phyloP scores from a whole-genome alignment of 176 grass and related monocot species.

The Ensete ventricosum region DNA sequence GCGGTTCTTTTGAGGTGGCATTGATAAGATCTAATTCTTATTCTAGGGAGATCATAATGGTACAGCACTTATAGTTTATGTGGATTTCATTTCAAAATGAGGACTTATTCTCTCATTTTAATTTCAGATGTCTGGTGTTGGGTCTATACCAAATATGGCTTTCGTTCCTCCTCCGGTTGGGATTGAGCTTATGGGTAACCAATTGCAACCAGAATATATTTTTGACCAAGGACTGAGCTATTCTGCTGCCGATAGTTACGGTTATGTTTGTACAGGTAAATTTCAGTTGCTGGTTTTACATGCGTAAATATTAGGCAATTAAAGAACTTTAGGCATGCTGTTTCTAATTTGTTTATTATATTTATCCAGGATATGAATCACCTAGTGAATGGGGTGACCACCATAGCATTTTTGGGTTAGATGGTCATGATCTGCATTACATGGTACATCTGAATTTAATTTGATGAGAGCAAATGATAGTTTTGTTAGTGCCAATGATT shows the following conservation, averaged over 20 bases:
- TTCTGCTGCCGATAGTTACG: slow-evolving; percentile 37
- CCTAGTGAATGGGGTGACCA: slow-evolving; percentile 58
- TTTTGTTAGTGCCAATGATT: slow-evolving; percentile 15
- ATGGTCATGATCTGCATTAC: slow-evolving; percentile 63
- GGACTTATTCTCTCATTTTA: slow-evolving; percentile 1
- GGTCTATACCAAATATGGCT: slow-evolving; percentile 23
- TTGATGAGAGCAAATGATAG: neutral
- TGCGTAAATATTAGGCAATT: neutral
- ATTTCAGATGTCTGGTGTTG: slow-evolving; percentile 54
- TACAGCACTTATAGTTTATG: neutral
- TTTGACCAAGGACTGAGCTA: slow-evolving; percentile 54
- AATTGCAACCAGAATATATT: slow-evolving; percentile 29
- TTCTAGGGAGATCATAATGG: neutral
- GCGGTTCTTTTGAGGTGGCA: neutral
- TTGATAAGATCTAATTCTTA: neutral
- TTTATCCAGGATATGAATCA: slow-evolving; percentile 42
- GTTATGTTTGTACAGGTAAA: slow-evolving; percentile 50
- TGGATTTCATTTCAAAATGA: neutral
- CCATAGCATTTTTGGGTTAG: slow-evolving; percentile 43
- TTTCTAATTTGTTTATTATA: slow-evolving; percentile 2
- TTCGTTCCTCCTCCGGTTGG: slow-evolving; percentile 26
- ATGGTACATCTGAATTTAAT: slow-evolving; percentile 35
- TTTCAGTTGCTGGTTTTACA: neutral
- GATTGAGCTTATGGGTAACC: slow-evolving; percentile 34
- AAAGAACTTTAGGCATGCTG: neutral